Evolutionary conservation across 768 basidiomycete genomes (phyloP).

Genomic region (Psilocybe tampanensis): DNA sequence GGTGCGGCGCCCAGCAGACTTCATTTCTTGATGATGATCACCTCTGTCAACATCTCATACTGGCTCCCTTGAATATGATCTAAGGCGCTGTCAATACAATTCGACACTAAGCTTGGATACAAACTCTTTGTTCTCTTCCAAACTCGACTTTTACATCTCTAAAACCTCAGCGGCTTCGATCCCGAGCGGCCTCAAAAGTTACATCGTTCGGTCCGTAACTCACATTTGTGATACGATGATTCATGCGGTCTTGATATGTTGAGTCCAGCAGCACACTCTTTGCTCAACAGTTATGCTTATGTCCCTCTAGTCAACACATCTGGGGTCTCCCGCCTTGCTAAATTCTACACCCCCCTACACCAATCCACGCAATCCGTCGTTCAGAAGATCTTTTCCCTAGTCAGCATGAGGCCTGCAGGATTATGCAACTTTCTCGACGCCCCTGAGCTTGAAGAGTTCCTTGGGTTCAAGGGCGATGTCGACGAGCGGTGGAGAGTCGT

Average conservation of each 20-base stretch:
- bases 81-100: background rate
- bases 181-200: too few species aligned
- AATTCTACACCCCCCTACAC: constrained; percentile 85
- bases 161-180: too few species aligned
- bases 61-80: background rate
- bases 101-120: background rate
- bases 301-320: constrained; percentile 81
- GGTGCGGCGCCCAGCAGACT: background rate
- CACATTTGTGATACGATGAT: constrained; percentile 53
- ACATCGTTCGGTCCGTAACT: background rate
- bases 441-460: constrained; percentile 77
- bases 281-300: background rate
- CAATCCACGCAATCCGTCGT: constrained; percentile 70
- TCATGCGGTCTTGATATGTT: constrained; percentile 86
- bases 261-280: constrained; percentile 23
- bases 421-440: constrained; percentile 98
- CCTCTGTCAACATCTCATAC: background rate
- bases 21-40: background rate
- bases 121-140: background rate
- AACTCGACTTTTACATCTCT: too few species aligned
- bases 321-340: constrained; percentile 81
- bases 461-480: constrained; percentile 54
- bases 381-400: constrained; percentile 87
- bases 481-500: constrained; percentile 83
- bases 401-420: constrained; percentile 77